Base-by-base conservation (phyloP, 2,329 filamentous ascomycete species). In the Emergomyces pasteurianus region DNA sequence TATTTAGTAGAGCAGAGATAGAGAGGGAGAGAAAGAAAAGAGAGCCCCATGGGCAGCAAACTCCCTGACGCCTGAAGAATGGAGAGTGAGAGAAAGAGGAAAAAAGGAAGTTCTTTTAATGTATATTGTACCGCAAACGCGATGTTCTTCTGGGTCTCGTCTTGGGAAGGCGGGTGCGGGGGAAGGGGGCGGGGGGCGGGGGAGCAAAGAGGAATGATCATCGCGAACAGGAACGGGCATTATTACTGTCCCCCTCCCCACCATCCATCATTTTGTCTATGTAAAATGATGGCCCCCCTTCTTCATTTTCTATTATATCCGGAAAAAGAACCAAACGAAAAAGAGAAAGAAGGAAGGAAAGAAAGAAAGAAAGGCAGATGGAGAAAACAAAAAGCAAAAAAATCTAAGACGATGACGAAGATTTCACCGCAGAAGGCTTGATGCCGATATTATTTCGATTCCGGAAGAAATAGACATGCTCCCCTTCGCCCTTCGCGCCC, bases 381-480 rank as follows among this genome's bases (percentile, higher is more conserved):
- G n/a, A n/a, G n/a, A n/a, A n/a, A n/a, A n/a, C n/a, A 55, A 55
- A 34, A 55, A 8, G 7, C 5, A 16, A 47, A 10, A 26, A 14
- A 5, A 14, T 16, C 21, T 16, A 47, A 21, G 21, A 47, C 21
- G 21, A 47, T 21, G 46, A 54, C 9, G 31, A 5, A 2, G 58
- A 21, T 3, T 10, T 23, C 21, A 61, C 23, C 18, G 52, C 46
- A 21, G 60, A 46, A 26, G 64, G 64, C 40, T 59, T 58, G 40
- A 63, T 7, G 8, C 94, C 94, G 28, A 95, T 78, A 23, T 90
- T 89, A 78, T 97, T 99, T 69, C 83, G 82, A 83, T 99, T 99
- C 72, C 92, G 86, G 87, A 89, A 99, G 84, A 99, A 96, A 60
- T 95, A 77, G 36, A 99, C 87, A 64, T 88, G 86, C 79, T 90